Evolutionary conservation across 1,284 basidiomycete species (phyloP).

Genomic region (Erythrobasidium hasegawianum): DNA sequence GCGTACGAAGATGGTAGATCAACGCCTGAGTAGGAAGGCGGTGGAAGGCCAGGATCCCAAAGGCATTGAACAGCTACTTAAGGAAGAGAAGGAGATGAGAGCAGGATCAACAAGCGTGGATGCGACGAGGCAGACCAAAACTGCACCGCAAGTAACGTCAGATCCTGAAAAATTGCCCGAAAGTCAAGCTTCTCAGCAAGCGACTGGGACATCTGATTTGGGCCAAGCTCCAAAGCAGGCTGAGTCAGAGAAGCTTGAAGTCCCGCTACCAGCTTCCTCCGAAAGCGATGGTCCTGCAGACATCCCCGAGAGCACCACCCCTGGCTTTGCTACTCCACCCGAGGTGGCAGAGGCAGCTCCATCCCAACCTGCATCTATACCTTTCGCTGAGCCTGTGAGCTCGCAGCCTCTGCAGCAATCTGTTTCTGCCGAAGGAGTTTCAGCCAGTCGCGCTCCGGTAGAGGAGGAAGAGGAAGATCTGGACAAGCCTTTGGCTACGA

Average conservation of each 20-base stretch:
- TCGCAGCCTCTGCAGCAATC: neutral
- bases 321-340: conserved; percentile 24
- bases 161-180: neutral
- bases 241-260: conserved; percentile 2
- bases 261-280: conserved; percentile 10
- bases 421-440: too few species aligned
- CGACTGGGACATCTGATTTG: neutral
- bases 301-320: neutral
- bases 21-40: conserved; percentile 27
- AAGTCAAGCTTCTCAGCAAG: neutral
- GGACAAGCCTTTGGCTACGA: conserved; percentile 1
- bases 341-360: conserved; percentile 4
- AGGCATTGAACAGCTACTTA: conserved; percentile 6
- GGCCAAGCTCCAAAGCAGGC: neutral
- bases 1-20: conserved; percentile 43
- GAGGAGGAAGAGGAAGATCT: neutral
- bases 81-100: conserved; percentile 20
- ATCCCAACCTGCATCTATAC: neutral
- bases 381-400: neutral
- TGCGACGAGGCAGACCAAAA: neutral
- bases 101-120: conserved; percentile 8
- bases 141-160: neutral
- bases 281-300: conserved; percentile 7
- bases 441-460: neutral
- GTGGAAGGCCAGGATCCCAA: conserved; percentile 6